These are phyloP conservation scores for Cryomyces antarcticus DNA, from an alignment of 495 filamentous ascomycete genomes.

Conservation along the genomic window DNA sequence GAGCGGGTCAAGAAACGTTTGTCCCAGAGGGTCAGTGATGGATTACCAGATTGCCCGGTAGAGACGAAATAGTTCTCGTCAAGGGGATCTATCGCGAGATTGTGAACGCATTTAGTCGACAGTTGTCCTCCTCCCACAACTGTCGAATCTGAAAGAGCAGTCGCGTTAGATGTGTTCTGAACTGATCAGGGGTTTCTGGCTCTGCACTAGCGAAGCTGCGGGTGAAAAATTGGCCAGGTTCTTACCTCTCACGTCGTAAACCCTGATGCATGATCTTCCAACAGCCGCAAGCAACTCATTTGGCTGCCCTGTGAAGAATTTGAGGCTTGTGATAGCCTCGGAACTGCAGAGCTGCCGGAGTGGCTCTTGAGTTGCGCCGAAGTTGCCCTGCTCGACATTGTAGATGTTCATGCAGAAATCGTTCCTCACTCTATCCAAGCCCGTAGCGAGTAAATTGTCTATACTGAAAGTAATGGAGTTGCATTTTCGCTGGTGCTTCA, in stretches of 20 bases:
- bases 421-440: conserved; percentile 76
- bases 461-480: conserved; percentile 82
- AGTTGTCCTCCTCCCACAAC: conserved; percentile 18
- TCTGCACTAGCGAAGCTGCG: no score
- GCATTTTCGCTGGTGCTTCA: conserved; percentile 72
- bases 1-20: conserved; percentile 41
- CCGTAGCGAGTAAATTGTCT: conserved; percentile 60
- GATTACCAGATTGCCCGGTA: conserved; percentile 46
- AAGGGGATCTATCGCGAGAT: conserved; percentile 70
- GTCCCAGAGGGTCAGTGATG: conserved; percentile 74
- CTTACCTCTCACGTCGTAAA: conserved; percentile 77
- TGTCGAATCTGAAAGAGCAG: no score
- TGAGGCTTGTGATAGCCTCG: conserved; percentile 73
- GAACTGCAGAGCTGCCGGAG: conserved; percentile 55
- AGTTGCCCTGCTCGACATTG: conserved; percentile 48
- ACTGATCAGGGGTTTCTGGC: no score
- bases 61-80: conserved; percentile 93
- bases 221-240: not conserved
- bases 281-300: conserved; percentile 66
- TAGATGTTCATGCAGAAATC: conserved; percentile 88
- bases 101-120: conserved; percentile 69
- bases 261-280: conserved; percentile 65
- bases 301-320: conserved; percentile 74
- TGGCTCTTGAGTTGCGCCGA: conserved; percentile 34
- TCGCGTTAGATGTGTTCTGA: no score